Percentiles rank a stretch among this genome's conserved stretches.
phyloP scores from a whole-genome alignment of 352 stramenopile genomes.

The Phytopythium delawarense region DNA sequence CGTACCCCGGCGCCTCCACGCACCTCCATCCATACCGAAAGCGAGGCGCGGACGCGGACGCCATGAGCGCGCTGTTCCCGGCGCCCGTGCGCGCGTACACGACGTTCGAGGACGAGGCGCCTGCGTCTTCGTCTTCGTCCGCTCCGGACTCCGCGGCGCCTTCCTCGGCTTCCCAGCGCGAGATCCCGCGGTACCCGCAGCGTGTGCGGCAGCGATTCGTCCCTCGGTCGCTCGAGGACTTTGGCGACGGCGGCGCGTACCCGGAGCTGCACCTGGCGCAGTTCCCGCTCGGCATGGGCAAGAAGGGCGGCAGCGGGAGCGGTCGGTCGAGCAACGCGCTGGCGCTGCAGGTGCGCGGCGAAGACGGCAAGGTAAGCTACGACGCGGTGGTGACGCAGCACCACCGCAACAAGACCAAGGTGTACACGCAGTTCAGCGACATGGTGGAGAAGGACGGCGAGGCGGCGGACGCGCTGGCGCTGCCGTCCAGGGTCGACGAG shows the following conservation, averaged over 20 bases:
- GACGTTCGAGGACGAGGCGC: slow-evolving; percentile 48
- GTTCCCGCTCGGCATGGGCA: slow-evolving; percentile 95
- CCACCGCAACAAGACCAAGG: slow-evolving; percentile 92
- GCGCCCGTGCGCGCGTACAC: slow-evolving; percentile 69
- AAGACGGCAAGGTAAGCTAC: slow-evolving; percentile 88
- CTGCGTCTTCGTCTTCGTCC: neutral
- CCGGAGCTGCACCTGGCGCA: slow-evolving; percentile 98
- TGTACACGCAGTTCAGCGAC: slow-evolving; percentile 94
- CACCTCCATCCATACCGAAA: neutral
- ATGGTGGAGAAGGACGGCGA: slow-evolving; percentile 89
- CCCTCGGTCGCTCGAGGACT: slow-evolving; percentile 80
- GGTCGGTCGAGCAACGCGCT: slow-evolving; percentile 44
- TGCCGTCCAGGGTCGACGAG: slow-evolving; percentile 60
- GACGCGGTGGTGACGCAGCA: slow-evolving; percentile 97
- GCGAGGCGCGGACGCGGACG: neutral
- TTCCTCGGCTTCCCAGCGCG: neutral
- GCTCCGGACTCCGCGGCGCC: slow-evolving; percentile 4
- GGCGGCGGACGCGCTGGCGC: slow-evolving; percentile 31
- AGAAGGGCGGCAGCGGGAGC: slow-evolving; percentile 54
- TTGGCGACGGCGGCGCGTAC: slow-evolving; percentile 97
- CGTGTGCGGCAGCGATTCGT: slow-evolving; percentile 58
- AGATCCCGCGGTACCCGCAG: slow-evolving; percentile 50
- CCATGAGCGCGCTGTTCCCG: slow-evolving; percentile 74
- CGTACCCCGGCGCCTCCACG: neutral
- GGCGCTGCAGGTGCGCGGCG: slow-evolving; percentile 91